These are phyloP conservation scores for Magnaporthiopsis poae DNA, from an alignment of 2,329 filamentous ascomycete genomes.

Conservation along the genomic window DNA sequence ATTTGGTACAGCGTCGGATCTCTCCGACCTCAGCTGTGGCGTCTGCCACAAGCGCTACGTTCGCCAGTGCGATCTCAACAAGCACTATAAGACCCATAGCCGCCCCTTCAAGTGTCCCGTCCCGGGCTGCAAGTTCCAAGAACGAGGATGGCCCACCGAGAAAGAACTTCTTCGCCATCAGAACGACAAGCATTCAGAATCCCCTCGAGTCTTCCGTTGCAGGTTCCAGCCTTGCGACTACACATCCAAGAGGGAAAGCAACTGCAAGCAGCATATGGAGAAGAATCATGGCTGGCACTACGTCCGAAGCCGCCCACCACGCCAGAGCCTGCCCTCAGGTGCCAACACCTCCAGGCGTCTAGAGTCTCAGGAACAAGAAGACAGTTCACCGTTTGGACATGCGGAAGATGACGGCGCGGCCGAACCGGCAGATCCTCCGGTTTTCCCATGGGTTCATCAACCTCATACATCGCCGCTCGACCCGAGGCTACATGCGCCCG, in stretches of 20 bases:
- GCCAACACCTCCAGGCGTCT: neutral
- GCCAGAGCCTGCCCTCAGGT: neutral
- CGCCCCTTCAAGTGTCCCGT: slow-evolving; percentile 66
- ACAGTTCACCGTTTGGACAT: too few species aligned
- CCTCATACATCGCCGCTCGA: too few species aligned
- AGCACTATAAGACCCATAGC: slow-evolving; percentile 69
- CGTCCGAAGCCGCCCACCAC: slow-evolving; percentile 58
- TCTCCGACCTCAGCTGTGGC: too few species aligned
- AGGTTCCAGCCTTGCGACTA: slow-evolving; percentile 57
- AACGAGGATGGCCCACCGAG: slow-evolving; percentile 65
- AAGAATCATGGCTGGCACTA: slow-evolving; percentile 67
- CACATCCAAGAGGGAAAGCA: slow-evolving; percentile 66
- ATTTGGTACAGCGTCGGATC: too few species aligned
- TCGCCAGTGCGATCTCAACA: slow-evolving; percentile 35
- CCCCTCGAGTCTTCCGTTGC: slow-evolving; percentile 58
- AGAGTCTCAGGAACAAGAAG: too few species aligned
- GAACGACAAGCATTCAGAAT: slow-evolving; percentile 64
- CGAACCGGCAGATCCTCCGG: too few species aligned
- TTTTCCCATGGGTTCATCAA: too few species aligned
- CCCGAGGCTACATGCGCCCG: too few species aligned
- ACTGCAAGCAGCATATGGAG: slow-evolving; percentile 82
- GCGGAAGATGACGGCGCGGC: too few species aligned
- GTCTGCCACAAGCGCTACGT: slow-evolving; percentile 20
- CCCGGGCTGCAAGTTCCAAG: slow-evolving; percentile 56
- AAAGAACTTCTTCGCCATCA: slow-evolving; percentile 69